phyloP scores from a whole-genome alignment of 371 early-diverging fungal species.

The Blakeslea trispora region DNA sequence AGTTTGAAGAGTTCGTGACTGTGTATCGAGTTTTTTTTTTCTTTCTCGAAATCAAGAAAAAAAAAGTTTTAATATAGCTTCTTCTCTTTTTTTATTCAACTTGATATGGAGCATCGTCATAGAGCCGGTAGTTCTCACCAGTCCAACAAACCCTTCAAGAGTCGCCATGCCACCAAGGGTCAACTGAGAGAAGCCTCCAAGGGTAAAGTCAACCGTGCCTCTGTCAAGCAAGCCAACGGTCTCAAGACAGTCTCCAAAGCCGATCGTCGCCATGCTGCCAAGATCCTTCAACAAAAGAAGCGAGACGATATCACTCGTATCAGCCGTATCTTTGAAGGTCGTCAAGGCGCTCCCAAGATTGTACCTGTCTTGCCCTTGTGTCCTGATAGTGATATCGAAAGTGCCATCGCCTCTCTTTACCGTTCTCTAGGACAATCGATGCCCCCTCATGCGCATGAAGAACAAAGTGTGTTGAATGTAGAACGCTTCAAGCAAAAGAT shows the following conservation, averaged over 20 bases:
- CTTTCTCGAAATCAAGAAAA: too few species aligned
- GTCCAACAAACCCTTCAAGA: conserved; percentile 94
- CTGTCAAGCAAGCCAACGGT: conserved; percentile 54
- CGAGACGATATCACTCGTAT: conserved; percentile 67
- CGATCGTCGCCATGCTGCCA: conserved; percentile 88
- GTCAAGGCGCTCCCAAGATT: conserved; percentile 84
- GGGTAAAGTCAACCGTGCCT: conserved; percentile 75
- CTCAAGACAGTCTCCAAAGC: conserved; percentile 56
- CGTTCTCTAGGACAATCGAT: conserved; percentile 53
- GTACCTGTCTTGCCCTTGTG: conserved; percentile 81
- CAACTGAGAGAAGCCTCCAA: conserved; percentile 77
- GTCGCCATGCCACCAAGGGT: conserved; percentile 85
- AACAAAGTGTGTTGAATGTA: conserved; percentile 33
- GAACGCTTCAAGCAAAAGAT: conserved; percentile 88
- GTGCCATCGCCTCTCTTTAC: conserved; percentile 59
- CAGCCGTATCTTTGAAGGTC: conserved; percentile 82
- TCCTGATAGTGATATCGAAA: conserved; percentile 66
- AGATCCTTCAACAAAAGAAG: conserved; percentile 81
- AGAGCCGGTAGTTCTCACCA: conserved; percentile 78
- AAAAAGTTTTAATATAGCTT: too few species aligned
- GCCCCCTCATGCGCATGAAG: conserved; percentile 25
- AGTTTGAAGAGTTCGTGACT: too few species aligned
- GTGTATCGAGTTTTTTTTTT: too few species aligned
- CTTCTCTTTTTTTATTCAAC: too few species aligned
- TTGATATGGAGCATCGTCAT: conserved; percentile 56